These are phyloP conservation scores for Talinum fruticosum DNA, from an alignment of 148 eudicot species.

Conservation along the genomic window DNA sequence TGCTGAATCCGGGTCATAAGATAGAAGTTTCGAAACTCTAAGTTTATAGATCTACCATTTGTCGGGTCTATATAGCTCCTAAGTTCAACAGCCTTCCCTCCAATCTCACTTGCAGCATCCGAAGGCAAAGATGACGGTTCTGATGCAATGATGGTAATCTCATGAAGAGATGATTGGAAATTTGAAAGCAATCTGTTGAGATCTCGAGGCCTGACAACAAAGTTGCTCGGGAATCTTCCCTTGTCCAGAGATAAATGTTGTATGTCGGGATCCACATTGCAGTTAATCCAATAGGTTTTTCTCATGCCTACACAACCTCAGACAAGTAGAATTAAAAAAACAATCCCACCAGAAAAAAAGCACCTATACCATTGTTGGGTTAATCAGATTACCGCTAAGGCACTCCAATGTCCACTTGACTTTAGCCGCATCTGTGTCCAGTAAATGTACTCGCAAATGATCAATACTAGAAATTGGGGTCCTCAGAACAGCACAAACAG, in stretches of 20 bases:
- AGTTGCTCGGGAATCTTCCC: conserved; percentile 71
- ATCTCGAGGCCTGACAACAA: conserved; percentile 96
- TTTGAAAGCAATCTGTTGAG: conserved; percentile 81
- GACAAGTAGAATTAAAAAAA: not conserved
- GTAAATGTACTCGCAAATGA: conserved; percentile 54
- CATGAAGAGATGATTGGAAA: conserved; percentile 96
- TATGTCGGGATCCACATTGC: conserved; percentile 90
- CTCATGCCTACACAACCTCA: conserved; percentile 59
- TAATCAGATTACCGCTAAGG: conserved; percentile 47
- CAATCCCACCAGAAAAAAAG: not conserved
- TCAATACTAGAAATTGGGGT: conserved; percentile 76
- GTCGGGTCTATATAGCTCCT: conserved; percentile 96
- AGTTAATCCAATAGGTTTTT: conserved; percentile 82
- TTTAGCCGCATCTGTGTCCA: conserved; percentile 71
- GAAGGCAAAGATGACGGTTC: conserved; percentile 66
- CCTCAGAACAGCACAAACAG: conserved; percentile 88
- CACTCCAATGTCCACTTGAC: conserved; percentile 86
- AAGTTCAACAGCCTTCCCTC: conserved; percentile 97
- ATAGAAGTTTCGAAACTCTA: not conserved
- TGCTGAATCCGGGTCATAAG: conserved; percentile 6
- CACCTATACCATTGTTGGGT: not conserved
- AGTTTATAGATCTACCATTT: conserved; percentile 54
- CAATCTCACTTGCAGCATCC: conserved; percentile 73
- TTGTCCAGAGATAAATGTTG: conserved; percentile 85
- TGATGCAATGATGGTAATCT: conserved; percentile 90